Percentiles rank a stretch among this genome's conserved stretches.
phyloP scores from a whole-genome alignment of 192 early-diverging fungal genomes.

The Linnemannia zychae region DNA sequence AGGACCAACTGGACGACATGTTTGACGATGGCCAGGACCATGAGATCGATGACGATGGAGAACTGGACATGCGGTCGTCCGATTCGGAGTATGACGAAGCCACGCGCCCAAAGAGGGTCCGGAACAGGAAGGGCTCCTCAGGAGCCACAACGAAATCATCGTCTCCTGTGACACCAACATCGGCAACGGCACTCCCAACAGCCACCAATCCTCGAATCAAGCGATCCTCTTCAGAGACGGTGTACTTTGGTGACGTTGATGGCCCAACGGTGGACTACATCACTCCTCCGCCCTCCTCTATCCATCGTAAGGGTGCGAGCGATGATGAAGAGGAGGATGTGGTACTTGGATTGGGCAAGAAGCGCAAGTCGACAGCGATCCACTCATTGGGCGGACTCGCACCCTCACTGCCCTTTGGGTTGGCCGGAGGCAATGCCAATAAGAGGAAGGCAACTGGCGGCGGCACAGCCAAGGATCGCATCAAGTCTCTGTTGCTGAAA shows the following conservation, averaged over 20 bases:
- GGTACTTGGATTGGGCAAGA: constrained; percentile 25
- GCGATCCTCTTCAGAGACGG: constrained; percentile 31
- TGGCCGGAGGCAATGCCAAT: neutral
- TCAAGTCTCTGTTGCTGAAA: constrained; percentile 40
- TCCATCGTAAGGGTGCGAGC: neutral
- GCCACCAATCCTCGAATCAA: neutral
- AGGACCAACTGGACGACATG: constrained; percentile 31
- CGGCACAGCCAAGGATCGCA: constrained; percentile 44
- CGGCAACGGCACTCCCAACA: neutral
- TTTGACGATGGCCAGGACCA: constrained; percentile 28
- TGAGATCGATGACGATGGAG: constrained; percentile 26
- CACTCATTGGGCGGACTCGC: constrained; percentile 3
- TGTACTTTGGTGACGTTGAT: constrained; percentile 39
- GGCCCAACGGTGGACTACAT: neutral
- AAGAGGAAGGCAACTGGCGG: constrained; percentile 22
- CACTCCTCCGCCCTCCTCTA: neutral
- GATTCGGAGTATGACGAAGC: constrained; percentile 49
- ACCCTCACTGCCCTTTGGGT: neutral
- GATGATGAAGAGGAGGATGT: constrained; percentile 25
- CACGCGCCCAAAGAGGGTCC: neutral
- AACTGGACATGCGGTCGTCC: constrained; percentile 30
- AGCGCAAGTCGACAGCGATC: constrained; percentile 23
- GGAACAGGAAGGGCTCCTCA: constrained; percentile 8
- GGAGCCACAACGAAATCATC: neutral
- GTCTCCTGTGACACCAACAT: neutral